Conservation (phyloP, 306 rosid genomes). For the Macrotyloma uniflorum region DNA sequence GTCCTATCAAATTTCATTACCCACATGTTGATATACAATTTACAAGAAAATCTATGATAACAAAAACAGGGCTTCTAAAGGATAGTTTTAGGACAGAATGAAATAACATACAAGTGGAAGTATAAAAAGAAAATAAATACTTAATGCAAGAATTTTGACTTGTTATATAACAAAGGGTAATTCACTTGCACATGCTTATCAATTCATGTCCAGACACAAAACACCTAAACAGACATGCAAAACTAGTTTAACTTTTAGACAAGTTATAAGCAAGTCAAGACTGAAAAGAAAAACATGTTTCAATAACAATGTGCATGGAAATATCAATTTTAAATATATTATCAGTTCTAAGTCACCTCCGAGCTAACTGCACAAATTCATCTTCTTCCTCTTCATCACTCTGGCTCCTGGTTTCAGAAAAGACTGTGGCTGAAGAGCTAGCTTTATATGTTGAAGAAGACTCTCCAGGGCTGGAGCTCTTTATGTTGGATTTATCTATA, state of each 20-base stretch:
- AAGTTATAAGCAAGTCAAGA: constrained; percentile 9
- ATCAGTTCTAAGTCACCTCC: constrained; percentile 61
- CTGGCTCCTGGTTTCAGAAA: constrained; percentile 42
- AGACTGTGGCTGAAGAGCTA: constrained; percentile 41
- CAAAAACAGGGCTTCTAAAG: not conserved
- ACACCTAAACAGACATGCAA: constrained; percentile 1
- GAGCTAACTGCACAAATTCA: constrained; percentile 92
- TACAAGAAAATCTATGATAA: constrained; percentile 4
- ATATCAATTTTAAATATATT: not conserved
- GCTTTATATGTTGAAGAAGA: constrained; percentile 54
- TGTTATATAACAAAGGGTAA: not conserved
- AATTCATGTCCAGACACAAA: not conserved
- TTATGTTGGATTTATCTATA: constrained; percentile 51
- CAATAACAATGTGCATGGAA: not conserved
- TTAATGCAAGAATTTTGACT: constrained; percentile 18
- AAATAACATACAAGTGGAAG: not conserved
- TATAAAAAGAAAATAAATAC: not conserved
- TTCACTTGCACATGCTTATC: constrained; percentile 3
- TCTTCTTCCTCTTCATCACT: constrained; percentile 91
- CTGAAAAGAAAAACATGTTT: constrained; percentile 18
- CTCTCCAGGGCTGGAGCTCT: constrained; percentile 49
- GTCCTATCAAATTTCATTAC: not conserved
- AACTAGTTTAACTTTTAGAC: not conserved
- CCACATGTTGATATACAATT: constrained; percentile 2
- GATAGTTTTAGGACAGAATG: constrained; percentile 8